Evolutionary conservation across 2,329 filamentous ascomycete genomes (phyloP), one percentile per base, ranked within the genome.

Genomic region (Canariomyces notabilis): DNA sequence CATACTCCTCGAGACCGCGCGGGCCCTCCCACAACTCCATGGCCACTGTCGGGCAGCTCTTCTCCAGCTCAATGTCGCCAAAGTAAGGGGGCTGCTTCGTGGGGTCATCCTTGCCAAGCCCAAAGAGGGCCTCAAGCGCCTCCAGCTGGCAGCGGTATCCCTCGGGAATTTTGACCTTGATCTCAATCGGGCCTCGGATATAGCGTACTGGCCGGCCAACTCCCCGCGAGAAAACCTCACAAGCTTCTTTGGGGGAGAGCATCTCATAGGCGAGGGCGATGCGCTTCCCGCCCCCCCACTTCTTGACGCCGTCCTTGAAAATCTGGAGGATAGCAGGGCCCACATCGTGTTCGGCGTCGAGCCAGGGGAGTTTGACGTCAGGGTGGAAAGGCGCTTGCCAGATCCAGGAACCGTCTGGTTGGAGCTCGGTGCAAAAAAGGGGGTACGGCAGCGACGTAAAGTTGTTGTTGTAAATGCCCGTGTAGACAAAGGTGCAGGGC

Each of bases 401-500:
- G 48, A 84, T 72, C 64, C 96, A 96, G 44, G 86, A 89, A 15
- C 88, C 89, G 59, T 96, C 89, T 1, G 74, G 66, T 66, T 89
- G 83, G 37, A 95, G 72, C 53, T 94, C 89, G 86, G 96, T 95
- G 69, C 90, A 93, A 71, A 97, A 97, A 4, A 97, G 76, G 1
- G 93, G 93, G 62, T 95, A 97, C 1, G 82, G 82, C 23, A 96
- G 75, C 37, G 87, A 93, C 22, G 91, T 97, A 68, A 97, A 98
- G 65, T 98, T 97, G 69, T 97, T 97, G 75, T 97, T 95, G 74
- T 97, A 98, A 59, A 96, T 96, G 49, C 91, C 93, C 8, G 90
- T 89, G 67, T 96, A 96, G 55, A 96, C 84, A 65, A 95, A 97
- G 0, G 91, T 97, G 1, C 90, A 83, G 0, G 88, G 88, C 9